Conservation (phyloP, 257 asterid species). For the Nicotiana otophora region DNA sequence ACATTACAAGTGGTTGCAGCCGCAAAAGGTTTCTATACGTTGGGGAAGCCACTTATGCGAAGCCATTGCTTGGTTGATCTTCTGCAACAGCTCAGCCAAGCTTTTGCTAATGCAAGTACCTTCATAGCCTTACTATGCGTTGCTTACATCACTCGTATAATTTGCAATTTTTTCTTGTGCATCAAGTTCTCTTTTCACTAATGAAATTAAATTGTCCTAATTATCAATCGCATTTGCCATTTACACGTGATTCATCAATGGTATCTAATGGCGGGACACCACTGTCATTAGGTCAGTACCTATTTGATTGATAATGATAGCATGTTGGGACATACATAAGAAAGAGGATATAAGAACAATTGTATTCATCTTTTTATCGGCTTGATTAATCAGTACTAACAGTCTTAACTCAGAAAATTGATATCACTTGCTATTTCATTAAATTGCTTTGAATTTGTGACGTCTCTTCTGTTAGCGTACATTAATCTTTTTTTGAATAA, state of each 20-base stretch:
- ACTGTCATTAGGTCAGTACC: not conserved
- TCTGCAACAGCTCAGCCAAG: conserved; percentile 98
- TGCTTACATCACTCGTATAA: not conserved
- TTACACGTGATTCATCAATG: not conserved
- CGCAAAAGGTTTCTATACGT: conserved; percentile 75
- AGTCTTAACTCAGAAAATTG: not conserved
- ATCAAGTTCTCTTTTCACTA: not conserved
- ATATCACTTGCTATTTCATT: not conserved
- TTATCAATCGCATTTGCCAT: not conserved
- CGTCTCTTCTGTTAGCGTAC: not conserved
- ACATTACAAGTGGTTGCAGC: conserved; percentile 78
- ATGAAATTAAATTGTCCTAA: not conserved
- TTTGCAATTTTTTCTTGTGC: not conserved
- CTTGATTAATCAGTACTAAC: not conserved
- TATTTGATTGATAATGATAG: not conserved
- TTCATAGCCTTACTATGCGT: not conserved
- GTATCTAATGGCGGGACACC: not conserved
- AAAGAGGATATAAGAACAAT: not conserved
- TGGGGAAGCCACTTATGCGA: conserved; percentile 66
- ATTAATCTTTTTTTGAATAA: not conserved
- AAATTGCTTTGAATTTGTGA: not conserved
- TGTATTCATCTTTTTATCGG: not conserved
- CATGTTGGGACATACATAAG: not conserved
- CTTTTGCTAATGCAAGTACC: conserved; percentile 77
- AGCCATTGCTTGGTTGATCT: conserved; percentile 95